Evolutionary conservation across 1,284 basidiomycete genomes (phyloP).

Genomic region (Melanopsichium pennsylvanicum): DNA sequence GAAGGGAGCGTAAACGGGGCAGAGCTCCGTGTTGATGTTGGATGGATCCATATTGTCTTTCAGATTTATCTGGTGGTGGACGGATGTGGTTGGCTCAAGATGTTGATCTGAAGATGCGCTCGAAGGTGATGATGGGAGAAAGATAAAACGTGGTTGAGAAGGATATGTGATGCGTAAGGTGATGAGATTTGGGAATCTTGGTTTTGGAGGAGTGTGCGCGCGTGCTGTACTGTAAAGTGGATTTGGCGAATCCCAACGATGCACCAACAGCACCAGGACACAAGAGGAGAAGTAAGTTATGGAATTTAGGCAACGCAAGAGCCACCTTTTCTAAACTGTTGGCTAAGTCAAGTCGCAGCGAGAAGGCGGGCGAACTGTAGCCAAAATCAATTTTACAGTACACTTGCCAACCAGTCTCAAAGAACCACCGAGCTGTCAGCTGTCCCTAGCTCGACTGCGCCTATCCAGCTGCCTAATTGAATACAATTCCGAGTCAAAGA

Average conservation of each 20-base stretch:
- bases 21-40: conserved; percentile 62
- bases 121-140: conserved; percentile 15
- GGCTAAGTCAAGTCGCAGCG: conserved; percentile 5
- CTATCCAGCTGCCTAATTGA: not conserved
- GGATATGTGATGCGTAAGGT: not conserved
- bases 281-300: not conserved
- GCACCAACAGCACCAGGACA: not conserved
- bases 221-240: conserved; percentile 1
- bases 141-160: not conserved
- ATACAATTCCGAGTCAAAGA: not conserved
- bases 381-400: not conserved
- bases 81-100: not conserved
- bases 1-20: conserved; percentile 78
- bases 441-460: conserved; percentile 25
- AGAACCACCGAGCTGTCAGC: conserved; percentile 9
- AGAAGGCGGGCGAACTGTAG: not conserved
- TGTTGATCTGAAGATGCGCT: conserved; percentile 8
- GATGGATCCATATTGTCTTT: conserved; percentile 49
- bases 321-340: conserved; percentile 23
- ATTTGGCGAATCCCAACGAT: conserved; percentile 11
- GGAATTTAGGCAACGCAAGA: conserved; percentile 28
- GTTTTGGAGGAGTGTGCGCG: conserved; percentile 15
- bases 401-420: not conserved
- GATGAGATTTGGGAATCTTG: not conserved
- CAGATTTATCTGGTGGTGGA: not conserved